These are phyloP conservation scores for Cladosporium sp. DNA, from an alignment of 2,329 filamentous ascomycete species.

Conservation along the genomic window DNA sequence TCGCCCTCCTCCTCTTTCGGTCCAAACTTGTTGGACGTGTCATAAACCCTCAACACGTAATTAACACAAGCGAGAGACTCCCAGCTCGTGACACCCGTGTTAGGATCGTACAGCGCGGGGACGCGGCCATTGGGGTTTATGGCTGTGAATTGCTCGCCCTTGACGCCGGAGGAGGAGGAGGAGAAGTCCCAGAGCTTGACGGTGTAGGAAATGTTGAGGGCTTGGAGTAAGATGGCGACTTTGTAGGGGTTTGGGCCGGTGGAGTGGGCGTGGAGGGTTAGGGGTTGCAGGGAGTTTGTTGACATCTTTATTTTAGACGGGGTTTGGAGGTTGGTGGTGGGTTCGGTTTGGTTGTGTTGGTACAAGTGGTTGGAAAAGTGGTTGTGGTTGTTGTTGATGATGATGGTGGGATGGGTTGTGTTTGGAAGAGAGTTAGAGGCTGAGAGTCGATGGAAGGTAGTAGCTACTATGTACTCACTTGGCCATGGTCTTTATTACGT, in stretches of 20 bases:
- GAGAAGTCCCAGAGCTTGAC: conserved; percentile 48
- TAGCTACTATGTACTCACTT: background rate
- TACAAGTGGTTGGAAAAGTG: too few species aligned
- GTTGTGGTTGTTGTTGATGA: background rate
- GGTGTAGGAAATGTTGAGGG: conserved; percentile 44
- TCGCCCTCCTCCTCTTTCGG: conserved; percentile 26
- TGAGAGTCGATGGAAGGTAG: background rate
- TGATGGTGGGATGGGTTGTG: background rate
- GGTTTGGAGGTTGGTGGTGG: background rate
- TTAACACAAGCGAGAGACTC: conserved; percentile 55
- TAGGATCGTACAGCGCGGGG: conserved; percentile 50
- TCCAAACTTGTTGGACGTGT: conserved; percentile 35
- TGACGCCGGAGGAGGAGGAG: conserved; percentile 42
- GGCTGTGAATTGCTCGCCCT: conserved; percentile 42
- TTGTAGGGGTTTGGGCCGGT: conserved; percentile 33
- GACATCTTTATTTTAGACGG: too few species aligned
- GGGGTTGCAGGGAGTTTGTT: conserved; percentile 37
- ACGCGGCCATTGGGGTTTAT: conserved; percentile 51
- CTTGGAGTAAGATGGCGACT: conserved; percentile 42
- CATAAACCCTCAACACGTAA: conserved; percentile 50
- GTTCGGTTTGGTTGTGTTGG: background rate
- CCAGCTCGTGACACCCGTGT: conserved; percentile 50
- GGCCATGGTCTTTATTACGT: background rate
- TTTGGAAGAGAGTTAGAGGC: background rate
- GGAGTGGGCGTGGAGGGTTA: conserved; percentile 42